phyloP scores from a whole-genome alignment of 257 asterid genomes.

The Solanum medicagineum region DNA sequence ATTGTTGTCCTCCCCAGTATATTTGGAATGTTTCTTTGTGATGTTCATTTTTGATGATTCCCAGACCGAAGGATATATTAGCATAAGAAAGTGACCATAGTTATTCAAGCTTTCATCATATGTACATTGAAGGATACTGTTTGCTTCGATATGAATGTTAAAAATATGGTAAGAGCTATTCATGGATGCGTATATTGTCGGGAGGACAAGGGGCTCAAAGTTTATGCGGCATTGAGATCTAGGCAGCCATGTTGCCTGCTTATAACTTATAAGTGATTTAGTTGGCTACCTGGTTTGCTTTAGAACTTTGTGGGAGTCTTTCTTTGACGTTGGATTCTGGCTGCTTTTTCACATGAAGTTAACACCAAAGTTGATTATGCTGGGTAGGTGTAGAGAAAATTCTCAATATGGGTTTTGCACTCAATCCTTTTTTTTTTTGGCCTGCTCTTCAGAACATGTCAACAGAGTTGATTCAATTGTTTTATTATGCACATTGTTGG shows the following conservation, averaged over 20 bases:
- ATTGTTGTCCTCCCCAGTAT: neutral
- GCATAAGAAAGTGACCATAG: neutral
- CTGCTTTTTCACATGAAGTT: neutral
- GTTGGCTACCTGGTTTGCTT: neutral
- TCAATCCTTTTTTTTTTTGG: neutral
- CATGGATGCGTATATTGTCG: neutral
- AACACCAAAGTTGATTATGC: neutral
- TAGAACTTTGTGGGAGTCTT: neutral
- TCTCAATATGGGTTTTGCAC: neutral
- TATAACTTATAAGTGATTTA: neutral
- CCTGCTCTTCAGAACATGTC: neutral
- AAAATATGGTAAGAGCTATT: neutral
- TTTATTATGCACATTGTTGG: neutral
- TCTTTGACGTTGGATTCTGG: neutral
- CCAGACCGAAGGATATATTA: neutral
- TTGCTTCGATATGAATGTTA: neutral
- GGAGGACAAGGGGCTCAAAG: neutral
- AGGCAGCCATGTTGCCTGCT: neutral
- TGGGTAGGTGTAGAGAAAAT: neutral
- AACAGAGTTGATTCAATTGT: neutral
- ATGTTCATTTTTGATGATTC: neutral
- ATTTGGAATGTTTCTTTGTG: neutral
- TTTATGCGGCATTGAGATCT: neutral
- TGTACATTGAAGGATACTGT: neutral
- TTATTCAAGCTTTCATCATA: neutral